Evolutionary conservation across 2,329 filamentous ascomycete genomes (phyloP), one percentile per base, ranked within the genome.

Genomic region (Plectosphaerella sp.): DNA sequence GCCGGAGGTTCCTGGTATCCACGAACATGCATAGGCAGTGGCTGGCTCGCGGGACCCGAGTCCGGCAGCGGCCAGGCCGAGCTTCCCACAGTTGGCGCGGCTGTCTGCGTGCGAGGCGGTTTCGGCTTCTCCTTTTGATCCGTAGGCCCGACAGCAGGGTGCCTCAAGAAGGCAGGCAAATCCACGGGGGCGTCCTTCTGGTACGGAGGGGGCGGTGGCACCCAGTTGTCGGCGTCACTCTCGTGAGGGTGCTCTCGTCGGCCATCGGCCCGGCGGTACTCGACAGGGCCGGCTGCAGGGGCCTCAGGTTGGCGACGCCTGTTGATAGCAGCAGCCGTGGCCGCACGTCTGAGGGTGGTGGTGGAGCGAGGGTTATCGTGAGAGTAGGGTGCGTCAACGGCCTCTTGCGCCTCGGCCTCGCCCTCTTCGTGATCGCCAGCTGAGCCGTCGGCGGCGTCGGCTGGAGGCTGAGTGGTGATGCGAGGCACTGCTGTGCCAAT

Each of bases 161-260:
- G 76, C 28, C 80, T 78, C 56, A 84, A 58, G 55, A 84, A 84
- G 3, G 71, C 75, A 2, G 81, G 80, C 51, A 81, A 57, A 58
- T 82, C 79, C 10, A 73, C 75, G 1, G 80, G 80, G 47, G 83
- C 80, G 1, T 88, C 84, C 51, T 82, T 80, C 41, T 84, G 82
- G 61, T 95, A 95, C 1, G 89, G 89, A 3, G 90, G 90, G 9
- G 90, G 90, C 5, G 90, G 90, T 5, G 89, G 88, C 5, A 91
- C 87, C 90, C 90, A 95, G 60, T 92, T 90, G 61, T 94, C 90
- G 4, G 89, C 89, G 64, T 94, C 89, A 57, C 89, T 93, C 67
- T 94, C 89, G 66, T 94, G 89, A 4, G 89, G 89, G 59, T 91
- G 79, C 61, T 92, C 87, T 42, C 81, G 76, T 42, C 85, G 77